Evolutionary conservation across 2,329 filamentous ascomycete species (phyloP).

Genomic region (Chaetothyriales sp.): DNA sequence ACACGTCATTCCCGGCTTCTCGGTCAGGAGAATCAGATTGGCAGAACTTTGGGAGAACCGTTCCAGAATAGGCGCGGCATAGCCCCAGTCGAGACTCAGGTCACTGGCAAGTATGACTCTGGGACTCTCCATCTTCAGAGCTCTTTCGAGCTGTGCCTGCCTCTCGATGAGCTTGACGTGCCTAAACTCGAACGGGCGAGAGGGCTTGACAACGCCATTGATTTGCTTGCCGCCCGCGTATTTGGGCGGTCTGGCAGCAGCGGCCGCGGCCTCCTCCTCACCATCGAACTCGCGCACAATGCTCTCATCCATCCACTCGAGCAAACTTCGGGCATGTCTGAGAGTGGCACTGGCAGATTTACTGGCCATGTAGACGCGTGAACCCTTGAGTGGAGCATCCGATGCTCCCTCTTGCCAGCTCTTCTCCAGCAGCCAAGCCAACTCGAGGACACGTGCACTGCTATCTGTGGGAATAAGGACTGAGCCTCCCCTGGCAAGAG

Average conservation of each 20-base stretch:
- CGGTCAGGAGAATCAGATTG: conserved; percentile 79
- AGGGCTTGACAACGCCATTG: conserved; percentile 28
- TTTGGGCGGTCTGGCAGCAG: conserved; percentile 19
- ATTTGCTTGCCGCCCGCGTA: conserved; percentile 31
- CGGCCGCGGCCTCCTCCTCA: conserved; percentile 26
- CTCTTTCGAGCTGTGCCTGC: conserved; percentile 62
- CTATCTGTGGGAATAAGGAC: conserved; percentile 91
- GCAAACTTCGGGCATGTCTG: conserved; percentile 82
- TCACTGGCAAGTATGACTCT: conserved; percentile 84
- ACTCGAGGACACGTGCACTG: conserved; percentile 80
- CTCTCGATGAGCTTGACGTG: conserved; percentile 73
- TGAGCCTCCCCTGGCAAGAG: conserved; percentile 69
- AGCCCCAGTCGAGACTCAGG: conserved; percentile 83
- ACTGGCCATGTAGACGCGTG: conserved; percentile 66
- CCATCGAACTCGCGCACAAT: conserved; percentile 83
- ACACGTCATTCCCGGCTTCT: conserved; percentile 36
- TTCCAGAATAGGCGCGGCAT: conserved; percentile 67
- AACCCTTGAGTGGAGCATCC: conserved; percentile 36
- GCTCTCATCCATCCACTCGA: conserved; percentile 98
- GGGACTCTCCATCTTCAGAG: conserved; percentile 42
- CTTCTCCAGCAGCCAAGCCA: conserved; percentile 85
- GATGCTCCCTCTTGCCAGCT: conserved; percentile 58
- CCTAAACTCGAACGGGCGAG: conserved; percentile 78
- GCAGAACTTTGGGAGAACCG: conserved; percentile 60
- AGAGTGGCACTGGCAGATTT: conserved; percentile 78